Evolutionary conservation across 345 rosid species (phyloP).

Genomic region (Cardamine occulta): DNA sequence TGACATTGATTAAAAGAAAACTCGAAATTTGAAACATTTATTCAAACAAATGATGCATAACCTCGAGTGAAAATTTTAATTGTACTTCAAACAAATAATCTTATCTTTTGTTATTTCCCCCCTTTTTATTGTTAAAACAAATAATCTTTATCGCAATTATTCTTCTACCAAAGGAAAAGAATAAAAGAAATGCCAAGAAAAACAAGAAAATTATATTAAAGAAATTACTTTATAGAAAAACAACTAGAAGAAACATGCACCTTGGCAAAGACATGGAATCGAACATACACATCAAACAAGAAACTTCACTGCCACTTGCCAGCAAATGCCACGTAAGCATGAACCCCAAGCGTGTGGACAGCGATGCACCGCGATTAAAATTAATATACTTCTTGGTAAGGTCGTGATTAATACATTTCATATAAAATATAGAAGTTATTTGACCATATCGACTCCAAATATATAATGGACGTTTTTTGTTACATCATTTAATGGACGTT

Average conservation of each 20-base stretch:
- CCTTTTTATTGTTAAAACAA: background rate
- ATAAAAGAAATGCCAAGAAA: background rate
- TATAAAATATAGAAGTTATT: slow-evolving; percentile 4
- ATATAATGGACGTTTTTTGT: background rate
- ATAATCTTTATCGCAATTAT: background rate
- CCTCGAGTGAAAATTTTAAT: background rate
- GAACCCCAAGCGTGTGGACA: slow-evolving; percentile 51
- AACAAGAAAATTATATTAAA: background rate
- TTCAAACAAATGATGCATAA: background rate
- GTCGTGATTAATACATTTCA: slow-evolving; percentile 13
- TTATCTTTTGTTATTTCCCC: background rate
- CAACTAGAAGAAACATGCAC: slow-evolving; percentile 42
- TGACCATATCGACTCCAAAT: slow-evolving; percentile 5
- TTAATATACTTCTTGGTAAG: slow-evolving; percentile 15
- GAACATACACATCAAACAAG: slow-evolving; percentile 44
- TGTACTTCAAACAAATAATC: background rate
- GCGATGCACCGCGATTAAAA: slow-evolving; percentile 40
- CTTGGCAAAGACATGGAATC: slow-evolving; percentile 42
- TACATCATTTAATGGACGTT: slow-evolving; percentile 12
- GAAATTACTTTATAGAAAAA: background rate
- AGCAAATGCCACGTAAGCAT: slow-evolving; percentile 40
- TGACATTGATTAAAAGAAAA: background rate
- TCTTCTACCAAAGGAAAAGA: background rate
- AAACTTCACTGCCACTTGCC: slow-evolving; percentile 42
- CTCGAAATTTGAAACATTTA: background rate